These are phyloP conservation scores for Meripilus lineatus DNA, from an alignment of 1,284 basidiomycete genomes.

Conservation along the genomic window DNA sequence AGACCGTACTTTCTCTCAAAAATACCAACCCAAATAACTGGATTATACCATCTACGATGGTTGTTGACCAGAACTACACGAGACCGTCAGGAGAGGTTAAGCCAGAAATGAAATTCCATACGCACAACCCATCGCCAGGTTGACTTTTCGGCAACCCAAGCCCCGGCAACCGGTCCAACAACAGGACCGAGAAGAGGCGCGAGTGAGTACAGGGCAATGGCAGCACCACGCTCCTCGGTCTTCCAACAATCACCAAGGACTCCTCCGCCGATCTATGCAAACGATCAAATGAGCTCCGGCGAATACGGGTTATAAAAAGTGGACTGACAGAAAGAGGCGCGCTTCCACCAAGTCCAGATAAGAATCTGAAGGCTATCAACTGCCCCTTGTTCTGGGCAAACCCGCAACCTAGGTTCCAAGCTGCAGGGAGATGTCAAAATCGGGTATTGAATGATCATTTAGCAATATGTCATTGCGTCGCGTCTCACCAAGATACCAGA, in stretches of 20 bases:
- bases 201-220: conserved; percentile 44
- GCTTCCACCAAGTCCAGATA: conserved; percentile 59
- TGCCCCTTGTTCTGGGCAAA: conserved; percentile 54
- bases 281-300: not conserved
- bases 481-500: conserved; percentile 53
- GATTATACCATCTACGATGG: conserved; percentile 32
- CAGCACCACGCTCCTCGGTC: conserved; percentile 41
- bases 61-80: conserved; percentile 35
- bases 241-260: conserved; percentile 46
- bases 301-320: not conserved
- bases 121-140: conserved; percentile 36
- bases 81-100: not conserved
- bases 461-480: not conserved
- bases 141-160: conserved; percentile 35
- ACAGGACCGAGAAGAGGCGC: conserved; percentile 41
- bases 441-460: not conserved
- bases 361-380: conserved; percentile 57
- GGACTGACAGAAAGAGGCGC: conserved; percentile 50
- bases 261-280: conserved; percentile 36
- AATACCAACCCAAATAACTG: conserved; percentile 38
- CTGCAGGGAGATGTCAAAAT: conserved; percentile 26
- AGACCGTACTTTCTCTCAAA: conserved; percentile 39
- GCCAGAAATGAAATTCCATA: not conserved
- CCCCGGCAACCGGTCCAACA: conserved; percentile 35
- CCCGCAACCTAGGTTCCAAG: conserved; percentile 60